phyloP scores from a whole-genome alignment of 176 grass and related monocot genomes.

The Carex parvula region DNA sequence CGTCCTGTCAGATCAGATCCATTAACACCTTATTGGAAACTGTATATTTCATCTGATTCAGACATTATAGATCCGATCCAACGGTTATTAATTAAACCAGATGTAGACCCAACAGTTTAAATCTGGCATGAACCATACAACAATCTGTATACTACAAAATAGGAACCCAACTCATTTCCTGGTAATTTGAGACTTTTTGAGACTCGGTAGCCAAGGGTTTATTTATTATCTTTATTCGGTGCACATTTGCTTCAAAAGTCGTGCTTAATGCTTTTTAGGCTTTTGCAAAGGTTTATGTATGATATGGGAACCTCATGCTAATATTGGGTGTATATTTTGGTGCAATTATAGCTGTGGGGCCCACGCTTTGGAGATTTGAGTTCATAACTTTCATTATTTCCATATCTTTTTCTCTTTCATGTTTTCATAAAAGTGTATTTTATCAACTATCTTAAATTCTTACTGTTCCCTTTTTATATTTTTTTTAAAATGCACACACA shows the following conservation, averaged over 20 bases:
- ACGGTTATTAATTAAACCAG: background rate
- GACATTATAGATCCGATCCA: background rate
- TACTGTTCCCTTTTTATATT: background rate
- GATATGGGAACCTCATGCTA: background rate
- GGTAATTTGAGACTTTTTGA: background rate
- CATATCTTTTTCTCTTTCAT: background rate
- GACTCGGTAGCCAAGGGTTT: background rate
- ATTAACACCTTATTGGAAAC: background rate
- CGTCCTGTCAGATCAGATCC: background rate
- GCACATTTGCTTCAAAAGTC: slow-evolving; percentile 23
- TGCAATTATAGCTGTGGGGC: background rate
- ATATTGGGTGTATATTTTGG: background rate
- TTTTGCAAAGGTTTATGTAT: background rate
- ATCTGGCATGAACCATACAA: background rate
- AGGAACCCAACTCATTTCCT: background rate
- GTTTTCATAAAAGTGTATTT: background rate
- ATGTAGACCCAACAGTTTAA: background rate
- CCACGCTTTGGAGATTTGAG: background rate
- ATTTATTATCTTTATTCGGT: background rate
- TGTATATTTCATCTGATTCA: background rate
- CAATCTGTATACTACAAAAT: background rate
- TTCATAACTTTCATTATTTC: background rate
- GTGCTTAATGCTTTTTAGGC: background rate
- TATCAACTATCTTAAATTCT: background rate
- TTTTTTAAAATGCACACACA: background rate